Evolutionary conservation across 2,329 filamentous ascomycete species (phyloP).

Genomic region (Metarhizium guizhouense): DNA sequence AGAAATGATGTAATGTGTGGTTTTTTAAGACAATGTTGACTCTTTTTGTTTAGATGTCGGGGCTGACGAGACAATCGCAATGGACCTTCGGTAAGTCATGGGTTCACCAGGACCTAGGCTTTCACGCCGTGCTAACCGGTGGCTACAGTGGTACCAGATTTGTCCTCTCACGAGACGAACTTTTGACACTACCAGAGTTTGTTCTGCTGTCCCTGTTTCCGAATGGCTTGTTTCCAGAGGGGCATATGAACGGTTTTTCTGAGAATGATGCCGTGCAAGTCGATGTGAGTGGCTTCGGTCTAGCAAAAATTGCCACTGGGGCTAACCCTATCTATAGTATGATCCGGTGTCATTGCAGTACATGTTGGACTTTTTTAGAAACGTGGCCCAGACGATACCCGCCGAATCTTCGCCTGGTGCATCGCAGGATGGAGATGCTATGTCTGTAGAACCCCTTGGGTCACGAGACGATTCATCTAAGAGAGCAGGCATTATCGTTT

Average conservation of each 20-base stretch:
- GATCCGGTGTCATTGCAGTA: constrained; percentile 94
- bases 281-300: constrained; percentile 61
- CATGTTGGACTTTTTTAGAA: constrained; percentile 98
- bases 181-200: constrained; percentile 93
- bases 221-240: constrained; percentile 95
- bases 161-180: constrained; percentile 86
- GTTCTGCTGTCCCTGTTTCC: constrained; percentile 96
- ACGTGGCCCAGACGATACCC: constrained; percentile 92
- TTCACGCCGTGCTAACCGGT: constrained; percentile 16
- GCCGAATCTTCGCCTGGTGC: constrained; percentile 59
- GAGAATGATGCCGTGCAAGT: constrained; percentile 94
- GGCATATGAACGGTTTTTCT: constrained; percentile 86
- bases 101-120: background rate
- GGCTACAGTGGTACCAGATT: constrained; percentile 74
- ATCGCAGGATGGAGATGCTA: constrained; percentile 52
- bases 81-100: constrained; percentile 73
- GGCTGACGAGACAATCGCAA: constrained; percentile 86
- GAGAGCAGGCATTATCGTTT: constrained; percentile 94
- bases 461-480: constrained; percentile 66
- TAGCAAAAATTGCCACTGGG: background rate
- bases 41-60: constrained; percentile 52
- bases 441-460: constrained; percentile 64
- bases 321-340: constrained; percentile 52
- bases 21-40: background rate
- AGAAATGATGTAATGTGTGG: constrained; percentile 13